phyloP scores from a whole-genome alignment of 345 rosid genomes.

The Salix udensis region DNA sequence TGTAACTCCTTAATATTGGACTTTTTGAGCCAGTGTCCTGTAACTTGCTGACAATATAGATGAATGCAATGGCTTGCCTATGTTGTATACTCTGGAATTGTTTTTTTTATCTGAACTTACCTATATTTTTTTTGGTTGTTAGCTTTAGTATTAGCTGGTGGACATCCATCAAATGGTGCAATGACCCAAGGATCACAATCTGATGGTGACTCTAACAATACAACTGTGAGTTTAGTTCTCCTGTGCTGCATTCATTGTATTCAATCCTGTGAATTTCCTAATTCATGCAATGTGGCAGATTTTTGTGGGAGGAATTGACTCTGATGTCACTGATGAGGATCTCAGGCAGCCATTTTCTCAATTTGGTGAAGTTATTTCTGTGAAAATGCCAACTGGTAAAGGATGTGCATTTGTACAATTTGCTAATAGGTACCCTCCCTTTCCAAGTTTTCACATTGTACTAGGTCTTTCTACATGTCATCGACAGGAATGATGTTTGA shows the following conservation, averaged over 20 bases:
- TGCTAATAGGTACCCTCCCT: constrained; percentile 51
- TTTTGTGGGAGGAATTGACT: constrained; percentile 90
- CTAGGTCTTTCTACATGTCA: background rate
- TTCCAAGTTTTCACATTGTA: background rate
- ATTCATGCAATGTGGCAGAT: constrained; percentile 48
- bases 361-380: constrained; percentile 85
- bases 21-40: background rate
- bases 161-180: constrained; percentile 65
- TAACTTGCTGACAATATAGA: background rate
- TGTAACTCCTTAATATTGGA: background rate
- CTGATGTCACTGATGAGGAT: constrained; percentile 78
- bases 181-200: constrained; percentile 55
- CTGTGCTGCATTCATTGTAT: constrained; percentile 5
- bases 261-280: constrained; percentile 11
- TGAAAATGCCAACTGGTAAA: constrained; percentile 90
- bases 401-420: constrained; percentile 94
- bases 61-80: background rate
- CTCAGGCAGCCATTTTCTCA: constrained; percentile 76
- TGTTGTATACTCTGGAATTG: constrained; percentile 11
- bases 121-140: constrained; percentile 22
- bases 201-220: constrained; percentile 66
- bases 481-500: background rate
- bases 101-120: constrained; percentile 10
- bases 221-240: constrained; percentile 65
- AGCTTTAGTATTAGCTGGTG: constrained; percentile 86